These are phyloP conservation scores for Berberis vulgaris DNA, from an alignment of 164 flowering plant genomes.

Conservation along the genomic window DNA sequence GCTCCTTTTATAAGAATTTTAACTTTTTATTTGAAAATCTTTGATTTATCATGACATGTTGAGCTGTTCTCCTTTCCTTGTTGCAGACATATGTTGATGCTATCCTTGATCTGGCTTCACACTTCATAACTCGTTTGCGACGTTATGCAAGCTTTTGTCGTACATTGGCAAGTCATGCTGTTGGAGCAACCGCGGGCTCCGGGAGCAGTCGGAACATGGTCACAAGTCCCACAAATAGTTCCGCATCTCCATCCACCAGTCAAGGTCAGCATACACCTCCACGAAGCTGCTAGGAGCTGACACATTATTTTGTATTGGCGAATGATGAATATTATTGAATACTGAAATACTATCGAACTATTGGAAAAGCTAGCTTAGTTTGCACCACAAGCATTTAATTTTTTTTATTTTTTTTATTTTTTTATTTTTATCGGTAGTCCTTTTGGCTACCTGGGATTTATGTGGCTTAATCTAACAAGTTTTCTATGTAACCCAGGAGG, in stretches of 20 bases:
- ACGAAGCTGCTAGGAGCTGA: too few species aligned
- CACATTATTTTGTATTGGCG: too few species aligned
- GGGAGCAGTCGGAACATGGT: constrained; percentile 71
- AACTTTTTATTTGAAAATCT: background rate
- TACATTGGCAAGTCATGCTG: constrained; percentile 97
- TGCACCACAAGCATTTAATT: too few species aligned
- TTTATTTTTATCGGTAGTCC: too few species aligned
- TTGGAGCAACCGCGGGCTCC: constrained; percentile 51
- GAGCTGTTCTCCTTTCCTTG: constrained; percentile 1
- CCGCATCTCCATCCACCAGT: constrained; percentile 65
- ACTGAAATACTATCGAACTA: too few species aligned
- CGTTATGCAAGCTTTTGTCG: constrained; percentile 99
- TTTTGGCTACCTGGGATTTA: background rate
- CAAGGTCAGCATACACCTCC: constrained; percentile 55
- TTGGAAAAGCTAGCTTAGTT: too few species aligned
- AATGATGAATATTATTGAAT: too few species aligned
- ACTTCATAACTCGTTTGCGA: constrained; percentile 92
- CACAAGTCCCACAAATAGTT: constrained; percentile 80
- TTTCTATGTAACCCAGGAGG: constrained; percentile 32
- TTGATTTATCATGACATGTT: background rate
- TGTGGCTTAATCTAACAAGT: background rate
- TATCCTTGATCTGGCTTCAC: constrained; percentile 93
- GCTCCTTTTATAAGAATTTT: too few species aligned
- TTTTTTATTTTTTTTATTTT: too few species aligned
- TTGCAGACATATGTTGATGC: constrained; percentile 97